Percentiles rank a stretch among this genome's conserved stretches.
phyloP scores from a whole-genome alignment of 2,329 filamentous ascomycete genomes.

The Alternaria sp. region DNA sequence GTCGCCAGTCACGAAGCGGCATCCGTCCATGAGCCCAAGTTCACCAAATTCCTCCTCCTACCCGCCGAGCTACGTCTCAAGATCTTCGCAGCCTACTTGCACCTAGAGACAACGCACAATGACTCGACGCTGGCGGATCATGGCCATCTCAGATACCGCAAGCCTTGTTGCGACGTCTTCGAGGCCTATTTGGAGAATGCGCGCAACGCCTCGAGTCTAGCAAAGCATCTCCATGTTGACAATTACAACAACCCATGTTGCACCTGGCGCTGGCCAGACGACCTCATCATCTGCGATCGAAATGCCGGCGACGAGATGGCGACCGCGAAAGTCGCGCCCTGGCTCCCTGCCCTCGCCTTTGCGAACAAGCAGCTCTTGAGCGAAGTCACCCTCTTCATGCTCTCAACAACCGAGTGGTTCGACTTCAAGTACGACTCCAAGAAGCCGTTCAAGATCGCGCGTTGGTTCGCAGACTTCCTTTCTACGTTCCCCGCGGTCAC shows the following conservation, averaged over 20 bases:
- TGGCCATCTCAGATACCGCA: neutral
- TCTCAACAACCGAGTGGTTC: neutral
- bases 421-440: neutral
- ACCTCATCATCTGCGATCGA: neutral
- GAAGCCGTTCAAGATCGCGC: neutral
- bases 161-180: neutral
- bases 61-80: neutral
- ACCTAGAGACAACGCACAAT: neutral
- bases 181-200: neutral
- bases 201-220: neutral
- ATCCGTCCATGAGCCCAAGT: neutral
- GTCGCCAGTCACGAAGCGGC: neutral
- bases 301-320: neutral
- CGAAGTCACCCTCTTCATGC: neutral
- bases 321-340: neutral
- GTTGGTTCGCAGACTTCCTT: neutral
- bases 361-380: neutral
- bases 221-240: neutral
- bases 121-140: neutral
- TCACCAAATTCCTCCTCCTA: neutral
- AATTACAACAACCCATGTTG: neutral
- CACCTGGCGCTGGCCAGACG: neutral
- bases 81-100: neutral
- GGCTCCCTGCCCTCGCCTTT: neutral
- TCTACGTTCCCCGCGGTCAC: neutral